Evolutionary conservation across 2,329 filamentous ascomycete species (phyloP), one percentile per base, ranked within the genome.

Genomic region (Arthroderma uncinatum): DNA sequence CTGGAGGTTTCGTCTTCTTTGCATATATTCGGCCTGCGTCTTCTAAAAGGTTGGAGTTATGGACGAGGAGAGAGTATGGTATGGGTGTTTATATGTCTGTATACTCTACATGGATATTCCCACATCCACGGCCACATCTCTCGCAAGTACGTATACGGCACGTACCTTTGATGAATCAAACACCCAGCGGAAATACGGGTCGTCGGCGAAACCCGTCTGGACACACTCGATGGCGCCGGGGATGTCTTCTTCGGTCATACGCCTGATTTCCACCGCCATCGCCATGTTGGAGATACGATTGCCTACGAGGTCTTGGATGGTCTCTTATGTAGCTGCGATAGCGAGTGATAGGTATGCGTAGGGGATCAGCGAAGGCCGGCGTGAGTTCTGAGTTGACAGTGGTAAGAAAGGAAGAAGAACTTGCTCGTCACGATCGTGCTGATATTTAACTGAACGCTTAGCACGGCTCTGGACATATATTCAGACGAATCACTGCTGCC

Each of bases 161-260:
- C 73, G 61, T 70, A 80, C 82, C 67, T 81, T 81, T 30, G 73
- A 69, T 44, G 76, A 74, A 64, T 85, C 80, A 59, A 82, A 86
- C 6, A 83, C 77, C 83, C 83, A 87, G 19, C 73, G 71, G 63
- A 82, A 83, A 64, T 86, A 87, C 0, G 84, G 84, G 63, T 87
- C 84, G 9, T 82, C 76, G 4, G 76, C 78, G 65, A 87, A 87
- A 0, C 83, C 83, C 63, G 79, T 74, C 64, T 87, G 84, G 52
- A 87, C 82, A 47, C 82, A 84, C 39, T 79, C 76, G 54, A 86
- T 79, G 21, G 82, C 82, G 6, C 79, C 81, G 25, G 82, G 77
- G 55, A 86, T 85, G 62, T 87, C 84, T 53, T 68, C 65, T 62
- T 81, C 74, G 1, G 75, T 76, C 64, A 87, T 77, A 7, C 73